Base-by-base conservation (phyloP, 108 stramenopile species). In the Bacterosira constricta region DNA sequence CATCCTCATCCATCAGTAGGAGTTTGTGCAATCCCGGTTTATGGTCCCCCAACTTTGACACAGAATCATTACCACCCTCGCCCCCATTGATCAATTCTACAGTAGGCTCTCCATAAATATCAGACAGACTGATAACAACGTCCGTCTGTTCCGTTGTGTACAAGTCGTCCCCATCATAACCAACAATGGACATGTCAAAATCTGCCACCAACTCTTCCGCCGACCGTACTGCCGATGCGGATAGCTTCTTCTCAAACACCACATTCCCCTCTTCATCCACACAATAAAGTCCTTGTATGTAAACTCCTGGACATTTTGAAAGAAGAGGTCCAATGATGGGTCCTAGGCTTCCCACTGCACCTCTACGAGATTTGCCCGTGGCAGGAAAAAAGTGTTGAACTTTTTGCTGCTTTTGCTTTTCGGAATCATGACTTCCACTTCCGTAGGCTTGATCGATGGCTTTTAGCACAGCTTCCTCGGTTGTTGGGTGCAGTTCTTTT, bases 251-350 rank as follows among this genome's bases (percentile, higher is more conserved):
- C 77, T 97, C 97, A 66, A 90, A 96, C 3, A 97, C 38, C 12
- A 97, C 93, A 45, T 92, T 89, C 26, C 87, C 89, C 15, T 85
- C 61, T 4, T 65, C 69, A 50, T 87, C 86, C 23, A 96, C 79
- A 63, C 93, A 95, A 34, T 96, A 93, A 36, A 96, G 50, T 9
- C 97, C 97, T 62, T 97, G 96, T 1, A 86, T 74, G 56, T 78
- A 82, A 0, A 82, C 81, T 30, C 81, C 81, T 0, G 81, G 81
- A 45, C 57, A 67, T 30, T 77, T 17, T 7, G 45, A 18, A 0
- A 83, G 45, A 1, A 80, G 50, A 11, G 77, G 56, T 10, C 70
- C 79, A 31, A 86, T 37, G 6, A 51, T 59, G 20, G 63, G 37
- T 18, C 85, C 85, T 39, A 96, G 66, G 53, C 85, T 87, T 49